Conservation (phyloP, 768 basidiomycete genomes). For the Hysterangium stoloniferum region DNA sequence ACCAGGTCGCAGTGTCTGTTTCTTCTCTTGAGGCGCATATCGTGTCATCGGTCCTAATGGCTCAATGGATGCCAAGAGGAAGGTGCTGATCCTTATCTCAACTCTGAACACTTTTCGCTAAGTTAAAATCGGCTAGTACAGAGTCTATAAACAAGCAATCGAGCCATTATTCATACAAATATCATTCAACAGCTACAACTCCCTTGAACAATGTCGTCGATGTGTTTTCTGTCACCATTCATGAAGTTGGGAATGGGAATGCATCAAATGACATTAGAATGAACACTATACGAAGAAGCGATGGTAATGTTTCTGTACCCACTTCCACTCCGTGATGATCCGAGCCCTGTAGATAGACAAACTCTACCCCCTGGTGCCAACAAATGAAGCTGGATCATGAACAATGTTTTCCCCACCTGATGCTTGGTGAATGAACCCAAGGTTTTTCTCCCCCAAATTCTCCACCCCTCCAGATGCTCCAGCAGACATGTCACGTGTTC, state of each 20-base stretch:
- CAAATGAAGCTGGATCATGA: neutral
- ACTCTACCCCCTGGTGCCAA: no score
- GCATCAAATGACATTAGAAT: constrained; percentile 12
- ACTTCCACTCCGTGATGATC: no score
- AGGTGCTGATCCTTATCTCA: neutral
- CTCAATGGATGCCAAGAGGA: constrained; percentile 33
- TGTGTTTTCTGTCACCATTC: constrained; percentile 21
- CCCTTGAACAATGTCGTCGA: constrained; percentile 2
- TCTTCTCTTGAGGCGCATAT: constrained; percentile 65
- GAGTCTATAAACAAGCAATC: neutral
- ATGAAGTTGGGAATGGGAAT: constrained; percentile 27
- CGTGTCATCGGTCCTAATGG: constrained; percentile 58
- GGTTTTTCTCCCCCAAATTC: no score
- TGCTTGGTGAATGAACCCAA: no score
- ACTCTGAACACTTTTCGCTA: constrained; percentile 1
- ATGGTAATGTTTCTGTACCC: neutral
- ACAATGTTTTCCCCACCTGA: neutral
- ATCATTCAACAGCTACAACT: neutral
- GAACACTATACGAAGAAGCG: neutral
- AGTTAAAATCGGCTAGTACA: constrained; percentile 1
- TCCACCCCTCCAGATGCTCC: no score
- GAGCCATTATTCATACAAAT: neutral
- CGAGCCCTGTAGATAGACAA: no score
- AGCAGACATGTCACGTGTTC: no score
- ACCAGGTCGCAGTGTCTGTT: constrained; percentile 72